Conservation (phyloP, 345 rosid genomes). For the Boechera retrofracta region DNA sequence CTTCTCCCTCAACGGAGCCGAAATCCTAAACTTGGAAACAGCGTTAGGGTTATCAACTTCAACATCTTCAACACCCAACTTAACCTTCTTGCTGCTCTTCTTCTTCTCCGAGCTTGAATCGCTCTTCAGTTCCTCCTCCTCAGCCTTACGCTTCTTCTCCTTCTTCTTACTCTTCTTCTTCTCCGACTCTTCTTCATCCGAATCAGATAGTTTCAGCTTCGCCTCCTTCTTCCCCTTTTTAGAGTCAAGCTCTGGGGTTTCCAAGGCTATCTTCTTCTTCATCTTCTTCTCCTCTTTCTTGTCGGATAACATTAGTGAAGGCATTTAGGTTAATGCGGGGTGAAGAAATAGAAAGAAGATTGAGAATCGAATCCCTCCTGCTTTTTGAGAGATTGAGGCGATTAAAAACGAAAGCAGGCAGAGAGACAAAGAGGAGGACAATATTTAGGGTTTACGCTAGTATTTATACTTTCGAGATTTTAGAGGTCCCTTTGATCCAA, state of each 20-base stretch:
- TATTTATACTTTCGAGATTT: slow-evolving; percentile 20
- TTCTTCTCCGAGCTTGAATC: slow-evolving; percentile 78
- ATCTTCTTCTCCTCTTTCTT: slow-evolving; percentile 63
- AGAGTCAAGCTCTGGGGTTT: slow-evolving; percentile 46
- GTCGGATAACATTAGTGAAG: slow-evolving; percentile 54
- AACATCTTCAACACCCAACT: slow-evolving; percentile 51
- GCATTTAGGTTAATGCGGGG: slow-evolving; percentile 50
- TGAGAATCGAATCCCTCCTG: slow-evolving; percentile 30
- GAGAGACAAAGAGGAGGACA: slow-evolving; percentile 26
- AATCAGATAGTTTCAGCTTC: slow-evolving; percentile 41
- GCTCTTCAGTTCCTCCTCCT: slow-evolving; percentile 57
- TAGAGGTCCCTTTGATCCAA: not conserved
- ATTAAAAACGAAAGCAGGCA: slow-evolving; percentile 18
- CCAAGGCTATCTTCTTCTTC: slow-evolving; percentile 63
- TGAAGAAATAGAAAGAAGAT: not conserved
- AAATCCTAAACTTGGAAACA: slow-evolving; percentile 72
- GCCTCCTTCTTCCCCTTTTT: slow-evolving; percentile 56
- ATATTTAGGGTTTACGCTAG: slow-evolving; percentile 18
- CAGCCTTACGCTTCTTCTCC: slow-evolving; percentile 68
- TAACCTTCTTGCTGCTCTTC: slow-evolving; percentile 56
- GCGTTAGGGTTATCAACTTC: slow-evolving; percentile 69
- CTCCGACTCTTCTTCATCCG: slow-evolving; percentile 46
- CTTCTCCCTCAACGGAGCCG: slow-evolving; percentile 63
- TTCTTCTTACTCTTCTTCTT: slow-evolving; percentile 55
- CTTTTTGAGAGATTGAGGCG: slow-evolving; percentile 31